Percentiles rank a stretch among this genome's conserved stretches.
phyloP scores from a whole-genome alignment of 306 rosid genomes.

The Cajanus cajan region DNA sequence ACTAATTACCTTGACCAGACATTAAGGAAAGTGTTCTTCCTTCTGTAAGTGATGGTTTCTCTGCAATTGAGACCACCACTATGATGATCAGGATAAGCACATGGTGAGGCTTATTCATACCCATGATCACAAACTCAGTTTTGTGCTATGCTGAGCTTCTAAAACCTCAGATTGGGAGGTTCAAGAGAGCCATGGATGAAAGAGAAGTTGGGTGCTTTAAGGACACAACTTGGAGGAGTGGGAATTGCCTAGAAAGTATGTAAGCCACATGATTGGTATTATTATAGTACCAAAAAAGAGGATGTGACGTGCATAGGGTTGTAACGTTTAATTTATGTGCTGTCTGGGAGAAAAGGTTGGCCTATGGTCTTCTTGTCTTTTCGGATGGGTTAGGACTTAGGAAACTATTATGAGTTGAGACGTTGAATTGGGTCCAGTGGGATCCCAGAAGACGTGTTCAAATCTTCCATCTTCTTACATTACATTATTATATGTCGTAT shows the following conservation, averaged over 20 bases:
- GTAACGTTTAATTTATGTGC: neutral
- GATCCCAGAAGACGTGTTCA: constrained; percentile 13
- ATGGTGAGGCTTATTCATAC: constrained; percentile 20
- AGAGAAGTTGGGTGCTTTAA: neutral
- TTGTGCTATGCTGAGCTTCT: constrained; percentile 24
- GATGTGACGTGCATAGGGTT: constrained; percentile 14
- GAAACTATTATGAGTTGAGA: neutral
- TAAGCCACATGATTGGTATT: constrained; percentile 37
- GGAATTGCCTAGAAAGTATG: constrained; percentile 27
- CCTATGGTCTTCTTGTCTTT: neutral
- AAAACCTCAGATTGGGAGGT: constrained; percentile 19
- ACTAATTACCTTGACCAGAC: constrained; percentile 35
- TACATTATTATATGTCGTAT: neutral
- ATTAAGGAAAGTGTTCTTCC: constrained; percentile 42
- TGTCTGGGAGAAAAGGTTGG: constrained; percentile 11
- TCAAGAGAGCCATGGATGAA: constrained; percentile 23
- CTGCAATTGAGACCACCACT: constrained; percentile 26
- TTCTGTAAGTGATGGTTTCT: constrained; percentile 25
- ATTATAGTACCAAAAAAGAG: neutral
- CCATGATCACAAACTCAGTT: neutral
- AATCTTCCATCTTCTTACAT: neutral
- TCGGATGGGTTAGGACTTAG: neutral
- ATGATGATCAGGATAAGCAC: constrained; percentile 24
- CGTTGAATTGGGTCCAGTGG: constrained; percentile 8
- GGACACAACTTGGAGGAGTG: neutral